Conservation (phyloP, 2,329 filamentous ascomycete genomes). For the Aureobasidium zeae region DNA sequence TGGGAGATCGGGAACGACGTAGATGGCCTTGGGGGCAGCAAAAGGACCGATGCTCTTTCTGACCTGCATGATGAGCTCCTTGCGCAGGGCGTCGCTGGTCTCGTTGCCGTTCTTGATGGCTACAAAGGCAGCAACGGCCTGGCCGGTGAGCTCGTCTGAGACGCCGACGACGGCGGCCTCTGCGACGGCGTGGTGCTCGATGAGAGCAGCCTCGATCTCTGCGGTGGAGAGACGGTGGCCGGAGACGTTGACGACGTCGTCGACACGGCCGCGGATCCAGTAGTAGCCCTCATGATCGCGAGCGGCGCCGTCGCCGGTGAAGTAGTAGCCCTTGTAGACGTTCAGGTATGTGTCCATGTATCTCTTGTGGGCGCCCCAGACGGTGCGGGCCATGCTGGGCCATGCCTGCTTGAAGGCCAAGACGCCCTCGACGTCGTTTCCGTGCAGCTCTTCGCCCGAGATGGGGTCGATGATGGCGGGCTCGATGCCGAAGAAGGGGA, state of each 20-base stretch:
- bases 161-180: slow-evolving; percentile 95
- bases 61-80: slow-evolving; percentile 89
- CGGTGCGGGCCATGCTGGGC: slow-evolving; percentile 97
- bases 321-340: slow-evolving; percentile 97
- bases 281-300: slow-evolving; percentile 98
- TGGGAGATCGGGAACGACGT: slow-evolving; percentile 82
- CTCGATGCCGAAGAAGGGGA: slow-evolving; percentile 98
- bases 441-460: slow-evolving; percentile 82
- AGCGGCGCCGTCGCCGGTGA: slow-evolving; percentile 87
- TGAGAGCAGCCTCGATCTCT: slow-evolving; percentile 92
- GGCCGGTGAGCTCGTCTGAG: slow-evolving; percentile 84
- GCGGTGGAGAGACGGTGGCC: slow-evolving; percentile 94
- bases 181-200: slow-evolving; percentile 81
- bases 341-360: slow-evolving; percentile 99
- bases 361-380: slow-evolving; percentile 94
- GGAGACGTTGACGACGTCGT: slow-evolving; percentile 97
- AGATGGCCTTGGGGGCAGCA: slow-evolving; percentile 88
- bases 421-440: slow-evolving; percentile 95
- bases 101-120: slow-evolving; percentile 79
- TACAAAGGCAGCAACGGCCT: slow-evolving; percentile 96
- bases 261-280: slow-evolving; percentile 97
- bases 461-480: slow-evolving; percentile 96
- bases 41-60: slow-evolving; percentile 97
- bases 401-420: slow-evolving; percentile 95
- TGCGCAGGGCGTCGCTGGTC: slow-evolving; percentile 68